Evolutionary conservation across 129 eudicot species (phyloP).

Genomic region (Artemisia argyi): DNA sequence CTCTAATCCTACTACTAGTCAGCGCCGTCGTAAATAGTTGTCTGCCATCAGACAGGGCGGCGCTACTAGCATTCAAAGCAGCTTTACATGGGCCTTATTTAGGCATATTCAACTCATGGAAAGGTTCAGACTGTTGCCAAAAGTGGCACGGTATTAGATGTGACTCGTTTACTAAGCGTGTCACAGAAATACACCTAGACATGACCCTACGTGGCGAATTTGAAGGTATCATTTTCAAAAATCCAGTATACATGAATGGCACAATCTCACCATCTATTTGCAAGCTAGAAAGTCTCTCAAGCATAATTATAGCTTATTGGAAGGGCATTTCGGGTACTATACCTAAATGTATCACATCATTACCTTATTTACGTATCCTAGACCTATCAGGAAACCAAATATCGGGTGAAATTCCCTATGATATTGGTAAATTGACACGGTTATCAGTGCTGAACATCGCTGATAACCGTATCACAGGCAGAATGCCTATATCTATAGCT

Average conservation of each 20-base stretch:
- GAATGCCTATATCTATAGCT: constrained; percentile 64
- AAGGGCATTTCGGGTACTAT: constrained; percentile 85
- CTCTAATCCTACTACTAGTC: constrained; percentile 23
- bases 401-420: constrained; percentile 66
- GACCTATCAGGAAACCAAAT: constrained; percentile 75
- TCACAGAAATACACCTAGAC: no score
- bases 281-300: constrained; percentile 58
- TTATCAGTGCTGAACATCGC: constrained; percentile 83
- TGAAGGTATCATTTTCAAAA: constrained; percentile 76
- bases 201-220: constrained; percentile 91
- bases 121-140: constrained; percentile 71
- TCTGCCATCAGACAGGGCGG: constrained; percentile 71
- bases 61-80: constrained; percentile 64
- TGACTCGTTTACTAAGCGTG: constrained; percentile 61
- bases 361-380: constrained; percentile 62
- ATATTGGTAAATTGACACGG: constrained; percentile 62
- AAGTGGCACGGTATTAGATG: constrained; percentile 92
- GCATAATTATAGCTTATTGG: constrained; percentile 84
- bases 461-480: constrained; percentile 68
- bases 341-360: constrained; percentile 57
- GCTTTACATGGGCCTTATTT: constrained; percentile 65
- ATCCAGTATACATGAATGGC: constrained; percentile 85
- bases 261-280: constrained; percentile 79
- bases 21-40: constrained; percentile 45
- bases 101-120: constrained; percentile 85